phyloP scores from a whole-genome alignment of 371 early-diverging fungal species.

The Mortierella sp. region DNA sequence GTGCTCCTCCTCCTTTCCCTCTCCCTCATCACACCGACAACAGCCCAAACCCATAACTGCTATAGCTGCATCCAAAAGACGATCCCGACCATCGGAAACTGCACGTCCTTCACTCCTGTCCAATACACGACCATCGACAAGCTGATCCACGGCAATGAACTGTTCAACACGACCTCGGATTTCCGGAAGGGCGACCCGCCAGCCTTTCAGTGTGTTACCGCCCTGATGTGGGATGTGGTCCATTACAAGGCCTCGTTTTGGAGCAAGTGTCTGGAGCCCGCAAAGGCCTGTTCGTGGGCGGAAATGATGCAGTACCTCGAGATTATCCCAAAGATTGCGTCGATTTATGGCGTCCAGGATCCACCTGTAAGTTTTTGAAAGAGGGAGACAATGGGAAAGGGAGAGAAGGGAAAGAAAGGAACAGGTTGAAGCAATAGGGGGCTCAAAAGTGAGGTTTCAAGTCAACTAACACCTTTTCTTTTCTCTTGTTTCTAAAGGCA shows the following conservation, averaged over 20 bases:
- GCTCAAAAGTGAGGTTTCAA: too few relatives aligned
- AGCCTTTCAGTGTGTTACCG: slow-evolving; percentile 24
- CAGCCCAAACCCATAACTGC: slow-evolving; percentile 34
- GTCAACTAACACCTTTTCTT: too few relatives aligned
- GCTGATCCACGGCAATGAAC: slow-evolving; percentile 20
- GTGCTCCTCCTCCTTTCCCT: slow-evolving; percentile 7
- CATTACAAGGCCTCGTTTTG: slow-evolving; percentile 39
- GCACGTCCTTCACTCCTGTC: slow-evolving; percentile 5
- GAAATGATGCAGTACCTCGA: slow-evolving; percentile 45
- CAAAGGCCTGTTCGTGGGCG: slow-evolving; percentile 25
- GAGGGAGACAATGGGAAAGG: background rate
- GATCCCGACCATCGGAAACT: slow-evolving; percentile 19
- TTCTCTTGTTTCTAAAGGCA: background rate
- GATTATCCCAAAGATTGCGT: slow-evolving; percentile 31
- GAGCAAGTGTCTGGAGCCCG: slow-evolving; percentile 29
- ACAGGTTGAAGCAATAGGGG: too few relatives aligned
- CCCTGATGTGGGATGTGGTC: slow-evolving; percentile 41
- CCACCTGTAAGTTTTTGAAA: slow-evolving; percentile 35
- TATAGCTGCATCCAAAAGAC: slow-evolving; percentile 17
- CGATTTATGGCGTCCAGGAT: slow-evolving; percentile 30
- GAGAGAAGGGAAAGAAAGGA: background rate
- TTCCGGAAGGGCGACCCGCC: slow-evolving; percentile 22
- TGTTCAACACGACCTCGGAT: background rate
- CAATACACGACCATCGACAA: background rate
- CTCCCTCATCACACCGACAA: background rate